phyloP scores from a whole-genome alignment of 2,329 filamentous ascomycete genomes.

The Sordariomycetes sp. region DNA sequence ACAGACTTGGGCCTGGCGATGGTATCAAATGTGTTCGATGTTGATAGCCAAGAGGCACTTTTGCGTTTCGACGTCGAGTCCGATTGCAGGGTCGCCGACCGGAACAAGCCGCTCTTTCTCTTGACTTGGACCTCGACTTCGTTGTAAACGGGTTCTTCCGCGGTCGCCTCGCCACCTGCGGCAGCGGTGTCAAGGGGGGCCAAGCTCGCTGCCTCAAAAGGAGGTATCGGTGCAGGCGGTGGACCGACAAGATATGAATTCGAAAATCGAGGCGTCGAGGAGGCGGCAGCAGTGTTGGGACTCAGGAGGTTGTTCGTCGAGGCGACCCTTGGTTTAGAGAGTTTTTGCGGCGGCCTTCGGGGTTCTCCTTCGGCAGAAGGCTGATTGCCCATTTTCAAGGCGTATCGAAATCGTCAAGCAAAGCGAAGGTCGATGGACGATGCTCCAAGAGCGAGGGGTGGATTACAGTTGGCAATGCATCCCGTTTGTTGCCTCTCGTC shows the following conservation, averaged over 20 bases:
- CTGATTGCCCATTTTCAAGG: slow-evolving; percentile 39
- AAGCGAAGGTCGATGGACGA: neutral
- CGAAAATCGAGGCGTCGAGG: slow-evolving; percentile 15
- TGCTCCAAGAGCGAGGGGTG: slow-evolving; percentile 1
- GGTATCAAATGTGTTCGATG: neutral
- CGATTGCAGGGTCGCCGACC: neutral
- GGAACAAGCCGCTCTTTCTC: neutral
- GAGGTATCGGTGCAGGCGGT: slow-evolving; percentile 5
- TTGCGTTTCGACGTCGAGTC: neutral
- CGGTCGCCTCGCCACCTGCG: too few species aligned
- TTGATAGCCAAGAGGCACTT: too few species aligned
- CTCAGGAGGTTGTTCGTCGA: slow-evolving; percentile 29
- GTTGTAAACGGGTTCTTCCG: too few species aligned
- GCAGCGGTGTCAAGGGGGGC: too few species aligned
- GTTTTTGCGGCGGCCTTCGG: slow-evolving; percentile 31
- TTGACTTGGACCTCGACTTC: neutral
- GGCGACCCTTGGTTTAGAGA: slow-evolving; percentile 39
- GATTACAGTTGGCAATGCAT: slow-evolving; percentile 3
- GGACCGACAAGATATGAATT: slow-evolving; percentile 20
- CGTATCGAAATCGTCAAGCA: neutral
- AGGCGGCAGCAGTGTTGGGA: slow-evolving; percentile 17
- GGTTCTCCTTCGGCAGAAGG: slow-evolving; percentile 33
- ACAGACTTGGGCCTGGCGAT: neutral
- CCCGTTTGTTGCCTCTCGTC: too few species aligned
- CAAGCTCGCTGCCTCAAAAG: too few species aligned